Base-by-base conservation (phyloP, 179 eudicot species). In the Camellia oleifera region DNA sequence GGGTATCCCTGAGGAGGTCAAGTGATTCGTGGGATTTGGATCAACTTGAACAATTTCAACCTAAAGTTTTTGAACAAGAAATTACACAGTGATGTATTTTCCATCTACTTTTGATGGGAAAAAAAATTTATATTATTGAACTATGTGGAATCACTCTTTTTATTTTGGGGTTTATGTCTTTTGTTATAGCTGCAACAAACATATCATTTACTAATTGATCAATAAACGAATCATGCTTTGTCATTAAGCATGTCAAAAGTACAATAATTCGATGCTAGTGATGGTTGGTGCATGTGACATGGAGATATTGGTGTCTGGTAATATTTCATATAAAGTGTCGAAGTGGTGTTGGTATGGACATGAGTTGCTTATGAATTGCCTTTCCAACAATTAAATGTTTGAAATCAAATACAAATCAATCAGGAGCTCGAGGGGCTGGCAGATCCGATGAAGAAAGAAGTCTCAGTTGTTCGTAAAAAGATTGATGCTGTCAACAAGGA, bases 361-460 rank as follows among this genome's bases (percentile, higher is more conserved):
- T 69, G 26, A 23, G 44, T 20, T 76, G 54, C 52, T 20, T 45
- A 69, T 46, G 50, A 46, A 23, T 81, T 53, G 45, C 45, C 44
- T 56, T 72, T 69, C 42, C 45, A 32, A 11, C 65, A 20, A 15
- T 54, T 13, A 42, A 10, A 6, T 70, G 54, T 20, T 70, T 81
- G 42, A 26, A 14, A 45, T 15, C 15, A 52, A 82, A 62, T 57
- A 42, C 44, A 2, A 52, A 52, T 75, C n/a, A 69, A 60, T 66
- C 86, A 95, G 97, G 98, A 95, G 87, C 92, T 95, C 17, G 98
- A 95, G 73, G 83, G 87, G 3, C 77, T 95, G 72, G 79, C 92
- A 1, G 97, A 95, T 90, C 98, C 99, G 46, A 90, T 91, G 98
- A 89, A 90, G 88, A 95, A 95, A 85, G 98, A 95, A 74, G 95